These are phyloP conservation scores for Macadamia tetraphylla DNA, from an alignment of 164 flowering plant genomes.

Conservation along the genomic window DNA sequence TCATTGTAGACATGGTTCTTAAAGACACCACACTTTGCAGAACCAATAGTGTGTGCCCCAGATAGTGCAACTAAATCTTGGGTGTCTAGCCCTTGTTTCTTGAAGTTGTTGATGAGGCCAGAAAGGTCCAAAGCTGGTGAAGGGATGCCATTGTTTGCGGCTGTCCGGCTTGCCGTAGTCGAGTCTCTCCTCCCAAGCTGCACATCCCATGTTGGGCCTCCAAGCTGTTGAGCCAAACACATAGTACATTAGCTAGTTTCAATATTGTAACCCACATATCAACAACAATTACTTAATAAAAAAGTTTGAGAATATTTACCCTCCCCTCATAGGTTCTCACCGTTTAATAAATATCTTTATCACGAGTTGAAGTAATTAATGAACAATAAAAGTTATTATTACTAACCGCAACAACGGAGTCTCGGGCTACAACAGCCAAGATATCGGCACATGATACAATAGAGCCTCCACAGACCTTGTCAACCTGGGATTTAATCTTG, in stretches of 20 bases:
- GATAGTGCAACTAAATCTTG: slow-evolving; percentile 29
- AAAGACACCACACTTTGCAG: slow-evolving; percentile 9
- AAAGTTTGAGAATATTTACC: no score
- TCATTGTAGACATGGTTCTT: slow-evolving; percentile 13
- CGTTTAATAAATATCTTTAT: no score
- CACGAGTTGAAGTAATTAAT: no score
- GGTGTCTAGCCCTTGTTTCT: slow-evolving; percentile 11
- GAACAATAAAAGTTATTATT: background rate
- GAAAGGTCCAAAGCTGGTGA: slow-evolving; percentile 11
- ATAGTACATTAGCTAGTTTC: no score
- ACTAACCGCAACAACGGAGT: slow-evolving; percentile 27
- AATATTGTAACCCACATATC: no score
- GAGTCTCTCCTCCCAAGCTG: slow-evolving; percentile 23
- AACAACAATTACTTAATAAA: no score
- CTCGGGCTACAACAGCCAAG: slow-evolving; percentile 36
- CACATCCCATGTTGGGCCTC: slow-evolving; percentile 20
- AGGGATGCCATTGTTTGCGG: slow-evolving; percentile 16
- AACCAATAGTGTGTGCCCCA: slow-evolving; percentile 21
- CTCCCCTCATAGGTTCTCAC: no score
- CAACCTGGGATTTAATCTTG: slow-evolving; percentile 19
- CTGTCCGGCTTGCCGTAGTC: slow-evolving; percentile 12
- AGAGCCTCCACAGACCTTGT: slow-evolving; percentile 14
- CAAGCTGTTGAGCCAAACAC: slow-evolving; percentile 8
- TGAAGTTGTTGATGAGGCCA: slow-evolving; percentile 16
- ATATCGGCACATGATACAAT: slow-evolving; percentile 42